Base-by-base conservation (phyloP, 495 filamentous ascomycete species). In the Podospora pseudoanserina region DNA sequence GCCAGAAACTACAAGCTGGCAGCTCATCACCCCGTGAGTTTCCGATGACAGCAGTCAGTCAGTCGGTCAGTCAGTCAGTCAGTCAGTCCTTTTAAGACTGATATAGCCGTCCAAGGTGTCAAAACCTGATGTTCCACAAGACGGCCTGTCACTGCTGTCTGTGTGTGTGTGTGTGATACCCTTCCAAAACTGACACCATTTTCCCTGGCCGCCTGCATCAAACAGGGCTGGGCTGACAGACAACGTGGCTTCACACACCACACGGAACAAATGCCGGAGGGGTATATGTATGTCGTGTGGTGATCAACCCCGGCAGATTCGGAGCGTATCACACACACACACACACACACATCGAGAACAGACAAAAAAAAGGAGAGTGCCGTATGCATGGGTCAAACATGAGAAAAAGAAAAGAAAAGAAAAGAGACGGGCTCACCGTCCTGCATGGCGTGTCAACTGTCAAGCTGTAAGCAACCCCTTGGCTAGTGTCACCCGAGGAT, bases 401-500 rank as follows among this genome's bases (percentile, higher is more conserved):
- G 59, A 63, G 0, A 63, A 32, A 63, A 5, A 26, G n/a, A 27
- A 39, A 53, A 30, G 11, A 32, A 27, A 53, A 30, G 18, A 16
- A 57, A 32, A 39, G 18, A 34, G 28, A 20, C 44, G 60, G 44
- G 57, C 32, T 64, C 34, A 11, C 65, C 49, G 60, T 32, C 30
- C 30, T 56, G 30, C 58, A 58, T 44, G 18, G 23, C 39, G 39
- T 49, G 39, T 49, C 39, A 16, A 49, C 23, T 19, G 44, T 27
- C 20, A 15, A 28, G 28, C 23, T 55, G 57, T n/a, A 61, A 39
- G 68, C 64, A 64, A 70, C 64, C 65, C 62, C 68, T 67, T 63
- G 28, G 32, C 57, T 67, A 70, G 68, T 27, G 68, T 65, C 44
- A 39, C 55, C 9, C 58, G 59, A 19, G 44, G 30, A 28, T 6